Conservation (phyloP, 2,329 filamentous ascomycete species). For the Cladosporium sp. region DNA sequence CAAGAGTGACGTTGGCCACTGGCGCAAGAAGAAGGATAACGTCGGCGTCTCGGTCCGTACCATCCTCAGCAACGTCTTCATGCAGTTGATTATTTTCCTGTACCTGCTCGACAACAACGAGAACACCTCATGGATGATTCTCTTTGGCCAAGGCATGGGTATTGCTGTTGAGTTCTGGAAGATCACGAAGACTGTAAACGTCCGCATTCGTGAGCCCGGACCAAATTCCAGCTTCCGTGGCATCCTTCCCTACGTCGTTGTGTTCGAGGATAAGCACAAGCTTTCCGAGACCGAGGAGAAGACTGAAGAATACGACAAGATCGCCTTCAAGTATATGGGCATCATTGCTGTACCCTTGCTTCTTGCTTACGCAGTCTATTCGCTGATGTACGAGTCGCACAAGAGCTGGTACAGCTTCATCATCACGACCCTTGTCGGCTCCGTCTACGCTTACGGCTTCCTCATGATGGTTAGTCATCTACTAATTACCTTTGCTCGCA, state of each 20-base stretch:
- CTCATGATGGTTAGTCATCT: constrained; percentile 73
- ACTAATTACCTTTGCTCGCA: background rate
- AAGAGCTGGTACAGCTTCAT: constrained; percentile 92
- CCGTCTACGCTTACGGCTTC: constrained; percentile 97
- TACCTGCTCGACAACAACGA: constrained; percentile 97
- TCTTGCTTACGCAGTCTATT: constrained; percentile 85
- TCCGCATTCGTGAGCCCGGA: constrained; percentile 67
- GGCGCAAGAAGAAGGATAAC: constrained; percentile 99
- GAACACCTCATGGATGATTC: constrained; percentile 98
- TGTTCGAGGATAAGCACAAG: constrained; percentile 95
- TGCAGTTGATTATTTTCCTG: constrained; percentile 93
- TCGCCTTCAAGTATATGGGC: constrained; percentile 97
- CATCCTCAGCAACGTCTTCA: constrained; percentile 95
- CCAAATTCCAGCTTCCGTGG: constrained; percentile 59
- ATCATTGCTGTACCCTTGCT: constrained; percentile 84
- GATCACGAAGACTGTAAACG: constrained; percentile 89
- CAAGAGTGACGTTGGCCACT: constrained; percentile 94
- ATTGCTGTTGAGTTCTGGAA: constrained; percentile 84
- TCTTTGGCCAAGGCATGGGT: constrained; percentile 85
- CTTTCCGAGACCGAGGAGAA: constrained; percentile 93
- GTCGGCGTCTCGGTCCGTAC: constrained; percentile 94
- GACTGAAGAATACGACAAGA: constrained; percentile 97
- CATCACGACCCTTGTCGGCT: constrained; percentile 90
- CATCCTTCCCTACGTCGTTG: constrained; percentile 64
- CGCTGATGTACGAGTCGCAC: constrained; percentile 85